Conservation (phyloP, 1,284 basidiomycete species). For the Puccinia horiana region DNA sequence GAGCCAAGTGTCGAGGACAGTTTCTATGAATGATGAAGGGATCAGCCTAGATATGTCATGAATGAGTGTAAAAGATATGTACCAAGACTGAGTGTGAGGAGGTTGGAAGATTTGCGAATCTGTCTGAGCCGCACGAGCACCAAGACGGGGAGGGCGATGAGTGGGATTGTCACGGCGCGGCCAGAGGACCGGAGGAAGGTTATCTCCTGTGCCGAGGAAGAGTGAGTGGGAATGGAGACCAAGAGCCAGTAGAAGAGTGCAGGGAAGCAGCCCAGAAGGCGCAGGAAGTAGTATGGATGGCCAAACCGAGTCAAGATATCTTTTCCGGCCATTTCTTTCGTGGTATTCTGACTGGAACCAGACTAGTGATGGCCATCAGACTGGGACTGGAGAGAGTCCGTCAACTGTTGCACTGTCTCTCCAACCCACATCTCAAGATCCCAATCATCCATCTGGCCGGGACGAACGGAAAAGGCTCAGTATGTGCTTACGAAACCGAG, state of each 20-base stretch:
- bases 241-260: not conserved
- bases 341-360: too few relatives aligned
- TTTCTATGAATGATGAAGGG: not conserved
- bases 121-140: not conserved
- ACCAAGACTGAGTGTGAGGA: slow-evolving; percentile 7
- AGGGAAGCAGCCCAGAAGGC: slow-evolving; percentile 2
- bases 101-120: not conserved
- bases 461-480: slow-evolving; percentile 96
- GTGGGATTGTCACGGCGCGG: not conserved
- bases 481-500: slow-evolving; percentile 77
- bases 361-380: slow-evolving; percentile 69
- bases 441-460: slow-evolving; percentile 91
- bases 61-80: not conserved
- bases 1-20: slow-evolving; percentile 1
- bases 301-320: not conserved
- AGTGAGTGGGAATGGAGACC: not conserved
- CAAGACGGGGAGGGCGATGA: not conserved
- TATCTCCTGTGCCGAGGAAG: not conserved
- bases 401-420: slow-evolving; percentile 65
- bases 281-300: slow-evolving; percentile 16
- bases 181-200: not conserved
- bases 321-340: too few relatives aligned
- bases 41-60: not conserved
- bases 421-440: slow-evolving; percentile 66
- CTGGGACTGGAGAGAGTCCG: slow-evolving; percentile 74